These are phyloP conservation scores for Vanrija humicola DNA, from an alignment of 1,284 basidiomycete species.

Conservation along the genomic window DNA sequence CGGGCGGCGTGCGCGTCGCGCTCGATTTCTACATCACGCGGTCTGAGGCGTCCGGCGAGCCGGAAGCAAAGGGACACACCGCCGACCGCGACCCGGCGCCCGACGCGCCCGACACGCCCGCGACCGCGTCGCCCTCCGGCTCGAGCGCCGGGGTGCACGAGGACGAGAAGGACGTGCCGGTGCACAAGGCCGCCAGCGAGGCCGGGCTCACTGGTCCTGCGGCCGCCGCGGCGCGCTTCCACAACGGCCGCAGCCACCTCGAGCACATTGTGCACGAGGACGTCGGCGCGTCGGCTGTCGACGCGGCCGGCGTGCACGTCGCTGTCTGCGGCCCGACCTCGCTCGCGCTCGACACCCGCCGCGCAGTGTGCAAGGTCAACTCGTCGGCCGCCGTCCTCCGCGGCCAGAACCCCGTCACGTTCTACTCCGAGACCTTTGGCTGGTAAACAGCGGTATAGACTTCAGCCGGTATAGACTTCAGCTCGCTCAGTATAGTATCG, in stretches of 20 bases:
- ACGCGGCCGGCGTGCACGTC: constrained; percentile 12
- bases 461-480: neutral
- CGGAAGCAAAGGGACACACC: neutral
- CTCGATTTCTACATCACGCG: constrained; percentile 23
- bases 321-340: constrained; percentile 28
- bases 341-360: constrained; percentile 19
- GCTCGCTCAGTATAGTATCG: too few relatives aligned
- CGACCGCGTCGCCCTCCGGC: neutral
- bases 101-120: neutral
- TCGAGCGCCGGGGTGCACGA: too few relatives aligned
- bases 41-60: constrained; percentile 7
- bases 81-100: neutral
- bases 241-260: constrained; percentile 12
- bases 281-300: neutral
- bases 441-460: constrained; percentile 18
- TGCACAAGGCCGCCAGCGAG: too few relatives aligned
- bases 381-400: constrained; percentile 12
- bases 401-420: constrained; percentile 25
- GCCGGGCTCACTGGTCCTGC: constrained; percentile 1
- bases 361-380: constrained; percentile 23
- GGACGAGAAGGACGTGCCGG: neutral
- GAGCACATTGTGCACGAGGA: constrained; percentile 12
- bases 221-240: constrained; percentile 1
- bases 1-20: constrained; percentile 6
- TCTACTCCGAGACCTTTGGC: constrained; percentile 30